Conservation (phyloP, 345 rosid species). For the Rhodamnia argentea region DNA sequence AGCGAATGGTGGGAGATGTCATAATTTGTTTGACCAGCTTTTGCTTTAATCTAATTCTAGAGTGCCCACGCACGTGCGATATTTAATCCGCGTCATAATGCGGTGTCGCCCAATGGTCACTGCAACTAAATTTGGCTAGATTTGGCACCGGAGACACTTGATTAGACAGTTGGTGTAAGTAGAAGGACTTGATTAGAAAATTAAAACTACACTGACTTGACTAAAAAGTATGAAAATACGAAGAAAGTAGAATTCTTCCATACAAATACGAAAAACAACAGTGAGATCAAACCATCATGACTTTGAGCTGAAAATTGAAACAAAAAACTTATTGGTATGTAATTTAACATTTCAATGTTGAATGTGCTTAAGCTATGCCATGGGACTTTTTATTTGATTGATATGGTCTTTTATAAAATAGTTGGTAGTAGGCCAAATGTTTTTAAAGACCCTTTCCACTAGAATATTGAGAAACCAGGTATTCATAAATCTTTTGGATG, state of each 20-base stretch:
- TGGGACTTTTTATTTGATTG: neutral
- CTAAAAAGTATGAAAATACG: too few relatives aligned
- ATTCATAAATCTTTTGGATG: neutral
- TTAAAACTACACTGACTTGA: too few relatives aligned
- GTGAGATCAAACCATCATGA: neutral
- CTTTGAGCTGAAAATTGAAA: neutral
- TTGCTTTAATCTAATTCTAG: too few relatives aligned
- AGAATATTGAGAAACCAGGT: neutral
- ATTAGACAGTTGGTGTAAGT: too few relatives aligned
- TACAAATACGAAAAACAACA: neutral
- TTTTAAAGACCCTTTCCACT: neutral
- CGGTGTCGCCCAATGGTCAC: too few relatives aligned
- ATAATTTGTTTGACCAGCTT: too few relatives aligned
- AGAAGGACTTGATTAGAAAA: too few relatives aligned
- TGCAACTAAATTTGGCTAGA: neutral
- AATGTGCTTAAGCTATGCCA: neutral
- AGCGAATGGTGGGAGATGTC: neutral
- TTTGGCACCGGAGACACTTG: neutral
- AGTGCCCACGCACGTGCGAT: too few relatives aligned
- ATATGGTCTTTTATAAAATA: neutral
- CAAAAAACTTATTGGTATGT: fast-evolving
- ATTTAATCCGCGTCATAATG: too few relatives aligned
- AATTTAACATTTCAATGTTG: neutral
- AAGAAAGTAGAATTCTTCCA: too few relatives aligned
- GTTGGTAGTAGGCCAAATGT: neutral